Conservation (phyloP, 352 stramenopile species). For the Phytopythium kandeliae region DNA sequence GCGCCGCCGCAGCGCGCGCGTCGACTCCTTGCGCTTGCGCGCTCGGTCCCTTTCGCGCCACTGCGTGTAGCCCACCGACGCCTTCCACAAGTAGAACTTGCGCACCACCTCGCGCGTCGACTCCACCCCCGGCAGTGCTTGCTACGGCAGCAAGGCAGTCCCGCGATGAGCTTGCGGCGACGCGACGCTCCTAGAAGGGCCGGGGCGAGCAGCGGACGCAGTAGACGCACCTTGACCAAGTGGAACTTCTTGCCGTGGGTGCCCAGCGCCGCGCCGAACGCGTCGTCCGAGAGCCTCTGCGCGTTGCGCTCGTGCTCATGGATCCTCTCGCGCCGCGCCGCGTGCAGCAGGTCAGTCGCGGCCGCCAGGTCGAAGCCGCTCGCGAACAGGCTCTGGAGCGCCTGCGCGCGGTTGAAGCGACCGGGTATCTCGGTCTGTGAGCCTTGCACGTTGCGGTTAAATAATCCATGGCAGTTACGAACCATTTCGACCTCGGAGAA, state of each 20-base stretch:
- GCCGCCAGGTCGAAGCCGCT: conserved; percentile 39
- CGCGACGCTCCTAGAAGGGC: no score
- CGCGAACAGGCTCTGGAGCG: conserved; percentile 56
- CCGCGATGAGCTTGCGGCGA: no score
- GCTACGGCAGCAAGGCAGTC: conserved; percentile 15
- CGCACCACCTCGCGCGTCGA: conserved; percentile 42
- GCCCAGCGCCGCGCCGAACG: conserved; percentile 34
- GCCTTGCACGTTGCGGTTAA: no score
- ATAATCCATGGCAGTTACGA: conserved; percentile 10
- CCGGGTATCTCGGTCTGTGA: no score
- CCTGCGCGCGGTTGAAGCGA: conserved; percentile 18
- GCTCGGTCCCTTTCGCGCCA: conserved; percentile 35
- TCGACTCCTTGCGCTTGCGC: conserved; percentile 47
- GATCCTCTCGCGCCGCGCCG: conserved; percentile 20
- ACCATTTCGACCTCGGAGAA: conserved; percentile 56
- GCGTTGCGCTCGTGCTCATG: conserved; percentile 16
- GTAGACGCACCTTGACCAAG: conserved; percentile 43
- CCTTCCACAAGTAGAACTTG: conserved; percentile 71
- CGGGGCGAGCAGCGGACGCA: no score
- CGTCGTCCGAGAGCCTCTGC: conserved; percentile 24
- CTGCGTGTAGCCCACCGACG: conserved; percentile 35
- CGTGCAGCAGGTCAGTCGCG: conserved; percentile 30
- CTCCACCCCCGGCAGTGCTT: conserved; percentile 30
- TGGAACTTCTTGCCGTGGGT: conserved; percentile 60
- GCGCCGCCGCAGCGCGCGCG: conserved; percentile 31